Base-by-base conservation (phyloP, 2,329 filamentous ascomycete species). In the Davidsoniella eucalypti region DNA sequence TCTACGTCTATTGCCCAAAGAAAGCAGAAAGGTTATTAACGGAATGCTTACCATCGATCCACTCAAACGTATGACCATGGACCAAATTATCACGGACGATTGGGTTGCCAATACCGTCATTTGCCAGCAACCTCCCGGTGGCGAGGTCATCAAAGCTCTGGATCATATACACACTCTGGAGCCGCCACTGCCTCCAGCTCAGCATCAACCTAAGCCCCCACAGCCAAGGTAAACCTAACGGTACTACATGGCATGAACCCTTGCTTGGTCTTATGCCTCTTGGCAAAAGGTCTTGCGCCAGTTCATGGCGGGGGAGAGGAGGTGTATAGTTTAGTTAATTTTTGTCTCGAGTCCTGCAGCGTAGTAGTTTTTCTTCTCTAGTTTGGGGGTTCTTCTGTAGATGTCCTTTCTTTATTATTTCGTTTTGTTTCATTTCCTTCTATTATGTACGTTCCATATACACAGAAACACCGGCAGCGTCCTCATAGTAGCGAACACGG, bases 41-140 rank as follows among this genome's bases (percentile, higher is more conserved):
- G 76, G 84, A 52, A 98, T 98, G 92, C 75, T 98, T 36, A 87
- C 92, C 59, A 73, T 95, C 47, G 79, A 94, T 58, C 87, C 88
- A 0, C 82, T 78, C 60, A 82, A 83, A 56, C 78, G 92, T 51
- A 90, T 87, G 2, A 85, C 76, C 2, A 82, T 98, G 69, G 73
- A 82, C 21, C 87, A 98, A 59, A 84, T 98, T 16, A 66, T 95
- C 47, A 75, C 80, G 18, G 90, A 98, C 61, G 80, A 82, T 14
- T 98, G 92, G 92, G 79, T 96, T n/a, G 77, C 80, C 44, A 80
- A 82, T 58, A 86, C 85, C 29, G 71, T 83, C 17, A 87, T 94
- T 40, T 98, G 92, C 63, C 74, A 81, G 55, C 90, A 94, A 61
- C 72, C 84, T 49, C 79, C 77, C 21, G 65, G 68, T 2, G 87